Conservation (phyloP, 257 asterid species). For the Phtheirospermum japonicum region DNA sequence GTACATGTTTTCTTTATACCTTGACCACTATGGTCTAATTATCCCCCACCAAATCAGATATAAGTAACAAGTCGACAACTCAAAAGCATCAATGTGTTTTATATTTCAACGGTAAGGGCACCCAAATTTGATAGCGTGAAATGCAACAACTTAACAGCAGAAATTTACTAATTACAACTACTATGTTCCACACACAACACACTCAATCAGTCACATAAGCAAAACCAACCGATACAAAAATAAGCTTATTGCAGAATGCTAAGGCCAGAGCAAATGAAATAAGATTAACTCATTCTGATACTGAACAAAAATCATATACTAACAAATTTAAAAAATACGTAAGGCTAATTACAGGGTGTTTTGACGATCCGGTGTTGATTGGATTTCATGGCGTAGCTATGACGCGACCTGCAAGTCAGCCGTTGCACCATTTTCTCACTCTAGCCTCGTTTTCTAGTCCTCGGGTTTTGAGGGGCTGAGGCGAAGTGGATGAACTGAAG, state of each 20-base stretch:
- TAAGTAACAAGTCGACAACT: neutral
- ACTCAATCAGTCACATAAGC: neutral
- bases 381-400: conserved; percentile 88
- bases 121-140: too few species aligned
- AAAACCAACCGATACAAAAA: neutral
- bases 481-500: conserved; percentile 12
- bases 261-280: neutral
- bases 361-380: conserved; percentile 78
- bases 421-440: conserved; percentile 66
- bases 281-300: neutral
- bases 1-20: neutral
- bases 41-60: too few species aligned
- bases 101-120: too few species aligned
- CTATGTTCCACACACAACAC: neutral
- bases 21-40: neutral
- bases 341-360: conserved; percentile 59
- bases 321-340: too few species aligned
- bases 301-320: neutral
- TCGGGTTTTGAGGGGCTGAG: conserved; percentile 26
- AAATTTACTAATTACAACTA: too few species aligned
- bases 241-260: neutral
- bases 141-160: too few species aligned
- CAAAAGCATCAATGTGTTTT: neutral
- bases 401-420: conserved; percentile 63
- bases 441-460: neutral